Evolutionary conservation across 257 asterid genomes (phyloP).

Genomic region (Galeopsis tetrahit): DNA sequence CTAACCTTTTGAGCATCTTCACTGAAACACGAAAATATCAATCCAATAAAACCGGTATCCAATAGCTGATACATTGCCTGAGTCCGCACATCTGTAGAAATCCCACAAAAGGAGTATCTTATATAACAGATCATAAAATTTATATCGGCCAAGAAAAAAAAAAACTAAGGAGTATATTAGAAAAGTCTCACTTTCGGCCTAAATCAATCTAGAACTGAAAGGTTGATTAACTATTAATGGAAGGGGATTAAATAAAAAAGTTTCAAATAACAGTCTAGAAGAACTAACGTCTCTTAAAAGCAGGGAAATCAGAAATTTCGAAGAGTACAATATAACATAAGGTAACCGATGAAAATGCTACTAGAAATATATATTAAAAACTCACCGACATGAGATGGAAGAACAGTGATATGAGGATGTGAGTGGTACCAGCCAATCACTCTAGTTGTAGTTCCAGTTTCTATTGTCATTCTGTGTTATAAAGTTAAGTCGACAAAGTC

Average conservation of each 20-base stretch:
- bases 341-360: background rate
- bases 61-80: constrained; percentile 99
- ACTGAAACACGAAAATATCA: constrained; percentile 97
- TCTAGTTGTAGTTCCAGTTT: constrained; percentile 84
- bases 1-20: constrained; percentile 97
- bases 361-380: constrained; percentile 15
- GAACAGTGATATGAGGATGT: constrained; percentile 99
- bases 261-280: constrained; percentile 1
- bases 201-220: background rate
- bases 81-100: constrained; percentile 85
- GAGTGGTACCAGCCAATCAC: constrained; percentile 99
- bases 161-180: background rate
- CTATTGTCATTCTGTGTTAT: constrained; percentile 81
- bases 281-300: background rate
- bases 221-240: constrained; percentile 2
- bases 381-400: constrained; percentile 99
- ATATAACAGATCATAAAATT: background rate
- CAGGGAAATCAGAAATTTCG: background rate
- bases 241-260: background rate
- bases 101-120: constrained; percentile 30
- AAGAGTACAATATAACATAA: background rate
- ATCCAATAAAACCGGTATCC: constrained; percentile 97
- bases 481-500: constrained; percentile 64
- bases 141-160: constrained; percentile 10
- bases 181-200: background rate